These are phyloP conservation scores for Boletus subparvulus DNA, from an alignment of 768 basidiomycete genomes.

Conservation along the genomic window DNA sequence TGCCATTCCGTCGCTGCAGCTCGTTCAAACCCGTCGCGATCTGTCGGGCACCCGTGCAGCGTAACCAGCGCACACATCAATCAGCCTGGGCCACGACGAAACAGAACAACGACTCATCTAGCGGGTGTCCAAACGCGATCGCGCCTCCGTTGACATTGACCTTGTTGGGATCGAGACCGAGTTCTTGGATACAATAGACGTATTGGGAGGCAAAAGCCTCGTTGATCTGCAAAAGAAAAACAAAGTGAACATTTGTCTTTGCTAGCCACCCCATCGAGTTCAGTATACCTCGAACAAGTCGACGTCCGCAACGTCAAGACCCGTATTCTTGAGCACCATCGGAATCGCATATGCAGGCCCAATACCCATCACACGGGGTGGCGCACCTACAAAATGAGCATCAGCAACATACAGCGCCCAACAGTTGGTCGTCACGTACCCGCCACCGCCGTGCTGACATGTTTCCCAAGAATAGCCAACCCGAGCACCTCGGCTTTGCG, in stretches of 20 bases:
- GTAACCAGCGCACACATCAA: constrained; percentile 35
- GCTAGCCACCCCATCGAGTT: background rate
- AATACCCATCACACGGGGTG: constrained; percentile 86
- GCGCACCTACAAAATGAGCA: constrained; percentile 44
- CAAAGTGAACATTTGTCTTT: background rate
- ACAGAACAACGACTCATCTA: constrained; percentile 55
- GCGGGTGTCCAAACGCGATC: constrained; percentile 80
- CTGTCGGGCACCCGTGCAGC: constrained; percentile 83
- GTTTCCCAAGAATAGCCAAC: constrained; percentile 71
- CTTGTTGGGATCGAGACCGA: constrained; percentile 61
- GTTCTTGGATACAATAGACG: constrained; percentile 66
- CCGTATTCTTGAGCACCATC: constrained; percentile 63
- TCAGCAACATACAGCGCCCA: background rate
- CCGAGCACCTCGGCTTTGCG: constrained; percentile 75
- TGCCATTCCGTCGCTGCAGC: constrained; percentile 64
- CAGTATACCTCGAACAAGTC: constrained; percentile 71
- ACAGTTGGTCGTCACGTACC: constrained; percentile 39
- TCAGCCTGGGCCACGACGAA: constrained; percentile 7
- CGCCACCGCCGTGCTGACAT: constrained; percentile 68
- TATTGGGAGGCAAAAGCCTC: constrained; percentile 89
- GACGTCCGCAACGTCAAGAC: constrained; percentile 65
- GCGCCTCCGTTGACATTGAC: constrained; percentile 91
- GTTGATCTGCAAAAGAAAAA: constrained; percentile 59
- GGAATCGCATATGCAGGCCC: constrained; percentile 87
- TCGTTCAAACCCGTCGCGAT: constrained; percentile 81